phyloP scores from a whole-genome alignment of 805 yeast species.

The Pichia phayaonensis region DNA sequence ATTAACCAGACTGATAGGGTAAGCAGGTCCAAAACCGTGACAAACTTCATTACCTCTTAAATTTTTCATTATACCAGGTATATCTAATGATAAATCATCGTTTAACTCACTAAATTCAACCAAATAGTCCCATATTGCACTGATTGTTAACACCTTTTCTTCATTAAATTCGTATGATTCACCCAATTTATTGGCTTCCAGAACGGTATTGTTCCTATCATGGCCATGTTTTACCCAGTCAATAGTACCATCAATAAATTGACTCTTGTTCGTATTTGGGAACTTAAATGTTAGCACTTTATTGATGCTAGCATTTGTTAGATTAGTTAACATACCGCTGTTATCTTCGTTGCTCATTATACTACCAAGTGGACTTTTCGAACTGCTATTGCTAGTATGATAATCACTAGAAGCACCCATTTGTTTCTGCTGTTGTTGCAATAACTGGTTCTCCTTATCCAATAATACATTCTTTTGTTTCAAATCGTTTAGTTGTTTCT shows the following conservation, averaged over 20 bases:
- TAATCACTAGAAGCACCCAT: background rate
- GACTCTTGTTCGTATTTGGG: conserved; percentile 19
- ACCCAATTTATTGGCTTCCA: conserved; percentile 12
- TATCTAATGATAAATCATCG: conserved; percentile 44
- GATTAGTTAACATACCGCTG: background rate
- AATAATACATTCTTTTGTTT: conserved; percentile 49
- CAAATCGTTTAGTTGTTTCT: conserved; percentile 35
- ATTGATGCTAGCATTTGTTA: background rate
- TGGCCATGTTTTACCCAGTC: conserved; percentile 11
- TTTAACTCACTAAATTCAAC: conserved; percentile 40
- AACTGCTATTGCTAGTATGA: background rate
- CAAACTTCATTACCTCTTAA: conserved; percentile 67
- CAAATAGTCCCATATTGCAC: conserved; percentile 81
- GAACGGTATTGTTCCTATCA: background rate
- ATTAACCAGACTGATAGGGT: conserved; percentile 39
- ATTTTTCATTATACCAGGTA: conserved; percentile 47
- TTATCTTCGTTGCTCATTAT: background rate
- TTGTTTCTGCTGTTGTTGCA: conserved; percentile 28
- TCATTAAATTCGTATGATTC: conserved; percentile 23
- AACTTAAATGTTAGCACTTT: conserved; percentile 13
- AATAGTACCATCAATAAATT: conserved; percentile 19
- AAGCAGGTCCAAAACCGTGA: conserved; percentile 75
- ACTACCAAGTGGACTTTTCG: background rate
- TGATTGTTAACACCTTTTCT: conserved; percentile 52
- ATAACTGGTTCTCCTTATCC: conserved; percentile 53